Evolutionary conservation across 2,329 filamentous ascomycete genomes (phyloP).

Genomic region (Talaromyces islandicus): DNA sequence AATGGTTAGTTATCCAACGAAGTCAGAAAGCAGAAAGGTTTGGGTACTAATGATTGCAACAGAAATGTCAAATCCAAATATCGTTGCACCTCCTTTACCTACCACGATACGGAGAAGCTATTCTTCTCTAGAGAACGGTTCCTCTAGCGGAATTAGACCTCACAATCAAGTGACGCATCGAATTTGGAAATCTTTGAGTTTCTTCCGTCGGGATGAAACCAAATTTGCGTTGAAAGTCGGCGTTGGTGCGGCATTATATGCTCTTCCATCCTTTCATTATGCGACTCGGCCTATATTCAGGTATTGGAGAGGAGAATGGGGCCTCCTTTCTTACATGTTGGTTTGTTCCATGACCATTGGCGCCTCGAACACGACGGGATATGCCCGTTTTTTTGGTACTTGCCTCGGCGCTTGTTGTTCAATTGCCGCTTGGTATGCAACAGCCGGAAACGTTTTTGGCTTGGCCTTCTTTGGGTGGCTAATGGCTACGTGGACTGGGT

Average conservation of each 20-base stretch:
- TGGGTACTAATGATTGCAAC: neutral
- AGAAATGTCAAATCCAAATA: neutral
- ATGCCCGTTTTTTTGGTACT: conserved; percentile 80
- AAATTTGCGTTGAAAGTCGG: conserved; percentile 90
- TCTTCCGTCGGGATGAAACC: conserved; percentile 60
- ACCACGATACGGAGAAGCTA: conserved; percentile 5
- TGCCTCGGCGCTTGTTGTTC: conserved; percentile 72
- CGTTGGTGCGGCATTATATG: conserved; percentile 80
- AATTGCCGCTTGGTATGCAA: conserved; percentile 69
- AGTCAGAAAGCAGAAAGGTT: neutral
- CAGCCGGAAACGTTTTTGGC: conserved; percentile 64
- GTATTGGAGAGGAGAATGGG: conserved; percentile 94
- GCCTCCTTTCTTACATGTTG: conserved; percentile 92
- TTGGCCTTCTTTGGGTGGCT: conserved; percentile 79
- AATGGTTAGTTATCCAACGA: neutral
- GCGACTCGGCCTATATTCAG: conserved; percentile 72
- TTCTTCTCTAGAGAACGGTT: conserved; percentile 6
- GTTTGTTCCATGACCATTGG: conserved; percentile 98
- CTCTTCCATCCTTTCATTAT: conserved; percentile 78
- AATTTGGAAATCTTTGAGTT: conserved; percentile 49
- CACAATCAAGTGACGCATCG: conserved; percentile 38
- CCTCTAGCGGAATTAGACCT: conserved; percentile 6
- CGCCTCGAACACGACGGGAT: conserved; percentile 87
- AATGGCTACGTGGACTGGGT: conserved; percentile 77
- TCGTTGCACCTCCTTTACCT: conserved; percentile 11